These are phyloP conservation scores for Talaromyces proteolyticus DNA, from an alignment of 495 filamentous ascomycete genomes.

Conservation along the genomic window DNA sequence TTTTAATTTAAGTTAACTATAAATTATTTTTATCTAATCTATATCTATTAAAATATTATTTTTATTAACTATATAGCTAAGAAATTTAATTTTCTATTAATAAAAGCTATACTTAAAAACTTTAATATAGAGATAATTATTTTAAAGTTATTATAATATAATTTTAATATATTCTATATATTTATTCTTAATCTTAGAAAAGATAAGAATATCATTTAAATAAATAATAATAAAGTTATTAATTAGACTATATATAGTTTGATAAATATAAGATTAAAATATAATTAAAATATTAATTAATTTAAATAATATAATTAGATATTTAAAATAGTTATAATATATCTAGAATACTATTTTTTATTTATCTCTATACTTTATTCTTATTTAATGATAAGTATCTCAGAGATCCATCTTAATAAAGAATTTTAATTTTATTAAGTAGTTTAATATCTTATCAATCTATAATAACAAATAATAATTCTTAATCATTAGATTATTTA, in stretches of 20 bases:
- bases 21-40: conserved; percentile 2
- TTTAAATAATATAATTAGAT: conserved; percentile 3
- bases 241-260: neutral
- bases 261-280: neutral
- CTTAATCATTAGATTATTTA: conserved; percentile 1
- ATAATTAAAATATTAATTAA: neutral
- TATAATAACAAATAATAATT: conserved; percentile 1
- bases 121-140: conserved; percentile 1
- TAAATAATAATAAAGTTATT: conserved; percentile 5
- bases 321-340: conserved; percentile 5
- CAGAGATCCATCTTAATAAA: conserved; percentile 31
- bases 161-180: conserved; percentile 3
- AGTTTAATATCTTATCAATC: conserved; percentile 5
- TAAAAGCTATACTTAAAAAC: neutral
- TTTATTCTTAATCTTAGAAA: neutral
- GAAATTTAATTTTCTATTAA: neutral
- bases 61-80: neutral
- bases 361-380: neutral
- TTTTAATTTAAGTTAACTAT: conserved; percentile 1
- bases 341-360: conserved; percentile 3
- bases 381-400: conserved; percentile 9
- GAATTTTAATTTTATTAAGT: neutral
- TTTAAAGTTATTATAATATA: neutral
- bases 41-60: neutral
- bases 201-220: conserved; percentile 1